A percentile compares a stretch with the other conserved stretches of the same genome.
Conservation (phyloP, 495 filamentous ascomycete genomes). For the Umbilicaria muhlenbergii region DNA sequence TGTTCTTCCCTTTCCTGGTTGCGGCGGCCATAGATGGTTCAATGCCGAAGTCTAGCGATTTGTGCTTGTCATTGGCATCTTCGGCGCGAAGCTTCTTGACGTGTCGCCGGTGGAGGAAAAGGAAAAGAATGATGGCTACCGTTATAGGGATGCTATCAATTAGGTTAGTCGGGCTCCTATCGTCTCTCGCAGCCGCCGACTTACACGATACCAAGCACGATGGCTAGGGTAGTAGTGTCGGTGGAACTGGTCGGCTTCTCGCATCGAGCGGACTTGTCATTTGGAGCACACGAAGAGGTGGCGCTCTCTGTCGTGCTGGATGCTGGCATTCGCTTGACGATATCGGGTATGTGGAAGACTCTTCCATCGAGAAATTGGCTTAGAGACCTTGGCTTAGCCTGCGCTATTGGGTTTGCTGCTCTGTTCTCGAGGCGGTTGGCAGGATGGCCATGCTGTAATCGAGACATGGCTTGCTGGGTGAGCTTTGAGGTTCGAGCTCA, state of each 20-base stretch:
- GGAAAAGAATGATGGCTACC: conserved; percentile 46
- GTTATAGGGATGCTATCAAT: conserved; percentile 57
- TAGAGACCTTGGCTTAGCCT: too few species aligned
- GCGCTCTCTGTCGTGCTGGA: too few species aligned
- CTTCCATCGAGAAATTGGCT: too few species aligned
- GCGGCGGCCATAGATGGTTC: conserved; percentile 14
- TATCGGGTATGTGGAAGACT: too few species aligned
- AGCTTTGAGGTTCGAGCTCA: too few species aligned
- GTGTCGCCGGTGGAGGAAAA: conserved; percentile 66
- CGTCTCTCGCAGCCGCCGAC: conserved; percentile 19
- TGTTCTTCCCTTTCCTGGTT: conserved; percentile 20
- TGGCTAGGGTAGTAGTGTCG: conserved; percentile 51
- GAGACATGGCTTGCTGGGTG: too few species aligned
- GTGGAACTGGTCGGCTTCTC: conserved; percentile 39
- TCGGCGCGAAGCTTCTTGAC: conserved; percentile 57
- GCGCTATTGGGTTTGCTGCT: too few species aligned
- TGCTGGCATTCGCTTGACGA: too few species aligned
- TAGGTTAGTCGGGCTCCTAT: conserved; percentile 13
- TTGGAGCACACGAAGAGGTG: background rate
- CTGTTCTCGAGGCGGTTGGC: too few species aligned
- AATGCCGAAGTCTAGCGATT: conserved; percentile 86
- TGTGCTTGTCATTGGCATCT: conserved; percentile 77
- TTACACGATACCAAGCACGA: conserved; percentile 71
- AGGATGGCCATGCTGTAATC: too few species aligned
- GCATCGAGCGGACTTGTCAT: conserved; percentile 23